Evolutionary conservation across 345 rosid genomes (phyloP).

Genomic region (Pelargonium nanum): DNA sequence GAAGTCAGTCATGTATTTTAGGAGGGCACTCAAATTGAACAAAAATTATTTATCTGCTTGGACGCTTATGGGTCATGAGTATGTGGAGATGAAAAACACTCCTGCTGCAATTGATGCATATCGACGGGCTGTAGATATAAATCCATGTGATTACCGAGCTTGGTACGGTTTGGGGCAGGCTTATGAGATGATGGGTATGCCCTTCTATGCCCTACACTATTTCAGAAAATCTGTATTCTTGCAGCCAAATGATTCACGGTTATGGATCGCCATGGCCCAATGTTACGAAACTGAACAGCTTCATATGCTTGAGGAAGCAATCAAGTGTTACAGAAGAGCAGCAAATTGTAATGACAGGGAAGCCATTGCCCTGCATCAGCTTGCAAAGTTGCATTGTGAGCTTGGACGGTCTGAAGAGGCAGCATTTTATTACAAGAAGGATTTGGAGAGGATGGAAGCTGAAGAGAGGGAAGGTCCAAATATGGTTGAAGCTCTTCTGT

Average conservation of each 20-base stretch:
- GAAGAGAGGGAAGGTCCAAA: constrained; percentile 93
- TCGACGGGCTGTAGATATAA: constrained; percentile 85
- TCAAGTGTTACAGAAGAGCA: constrained; percentile 85
- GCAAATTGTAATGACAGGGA: constrained; percentile 72
- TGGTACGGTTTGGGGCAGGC: constrained; percentile 98
- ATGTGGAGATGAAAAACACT: constrained; percentile 91
- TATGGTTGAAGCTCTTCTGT: constrained; percentile 78
- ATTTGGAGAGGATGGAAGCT: constrained; percentile 87
- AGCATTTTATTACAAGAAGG: constrained; percentile 78
- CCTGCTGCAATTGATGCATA: constrained; percentile 97
- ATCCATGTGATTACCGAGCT: constrained; percentile 81
- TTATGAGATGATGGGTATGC: constrained; percentile 93
- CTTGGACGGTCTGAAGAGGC: constrained; percentile 77
- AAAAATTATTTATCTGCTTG: constrained; percentile 87
- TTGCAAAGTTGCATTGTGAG: constrained; percentile 64
- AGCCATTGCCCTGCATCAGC: constrained; percentile 79
- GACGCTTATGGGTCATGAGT: constrained; percentile 98
- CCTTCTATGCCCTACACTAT: constrained; percentile 89
- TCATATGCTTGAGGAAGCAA: constrained; percentile 84
- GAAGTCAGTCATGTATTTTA: constrained; percentile 80
- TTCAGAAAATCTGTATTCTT: constrained; percentile 81
- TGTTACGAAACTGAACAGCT: constrained; percentile 84
- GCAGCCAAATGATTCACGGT: constrained; percentile 81
- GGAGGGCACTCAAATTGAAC: constrained; percentile 92
- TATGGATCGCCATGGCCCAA: constrained; percentile 98